Evolutionary conservation across 2,329 filamentous ascomycete genomes (phyloP).

Genomic region (Zymoseptoria brevis): DNA sequence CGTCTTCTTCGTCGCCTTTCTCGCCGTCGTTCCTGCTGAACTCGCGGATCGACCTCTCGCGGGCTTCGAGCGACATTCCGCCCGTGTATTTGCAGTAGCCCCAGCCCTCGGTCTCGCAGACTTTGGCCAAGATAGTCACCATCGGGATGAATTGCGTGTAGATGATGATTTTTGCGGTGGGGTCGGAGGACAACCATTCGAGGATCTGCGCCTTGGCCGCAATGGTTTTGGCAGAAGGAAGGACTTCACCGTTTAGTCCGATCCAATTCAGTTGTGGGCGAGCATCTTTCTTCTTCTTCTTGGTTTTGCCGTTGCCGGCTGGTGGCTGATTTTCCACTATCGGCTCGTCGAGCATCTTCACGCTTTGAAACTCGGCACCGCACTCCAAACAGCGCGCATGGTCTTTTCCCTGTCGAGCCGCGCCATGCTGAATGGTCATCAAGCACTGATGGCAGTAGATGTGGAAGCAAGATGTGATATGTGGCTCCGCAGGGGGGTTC

Average conservation of each 20-base stretch:
- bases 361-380: constrained; percentile 20
- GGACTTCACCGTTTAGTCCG: constrained; percentile 28
- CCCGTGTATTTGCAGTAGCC: constrained; percentile 43
- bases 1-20: not conserved
- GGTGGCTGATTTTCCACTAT: not conserved
- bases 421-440: constrained; percentile 22
- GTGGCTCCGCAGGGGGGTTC: constrained; percentile 31
- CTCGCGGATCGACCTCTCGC: constrained; percentile 39
- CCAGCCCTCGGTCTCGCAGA: constrained; percentile 48
- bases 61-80: constrained; percentile 36
- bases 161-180: constrained; percentile 46
- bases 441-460: constrained; percentile 49
- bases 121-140: constrained; percentile 42
- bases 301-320: constrained; percentile 4
- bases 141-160: constrained; percentile 54
- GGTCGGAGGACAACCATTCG: constrained; percentile 39
- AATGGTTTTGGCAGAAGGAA: constrained; percentile 40
- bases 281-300: constrained; percentile 19
- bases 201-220: constrained; percentile 40
- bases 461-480: constrained; percentile 47
- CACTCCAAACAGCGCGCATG: constrained; percentile 30
- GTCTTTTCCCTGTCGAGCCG: constrained; percentile 20
- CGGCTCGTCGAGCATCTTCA: constrained; percentile 8
- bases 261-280: constrained; percentile 33
- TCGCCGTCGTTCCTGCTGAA: constrained; percentile 32